A percentile compares a stretch with the other conserved stretches of the same genome.
These are phyloP conservation scores for Thuidium tamariscinum DNA, from an alignment of 225 moss, liverwort and hornwort species.

Conservation along the genomic window DNA sequence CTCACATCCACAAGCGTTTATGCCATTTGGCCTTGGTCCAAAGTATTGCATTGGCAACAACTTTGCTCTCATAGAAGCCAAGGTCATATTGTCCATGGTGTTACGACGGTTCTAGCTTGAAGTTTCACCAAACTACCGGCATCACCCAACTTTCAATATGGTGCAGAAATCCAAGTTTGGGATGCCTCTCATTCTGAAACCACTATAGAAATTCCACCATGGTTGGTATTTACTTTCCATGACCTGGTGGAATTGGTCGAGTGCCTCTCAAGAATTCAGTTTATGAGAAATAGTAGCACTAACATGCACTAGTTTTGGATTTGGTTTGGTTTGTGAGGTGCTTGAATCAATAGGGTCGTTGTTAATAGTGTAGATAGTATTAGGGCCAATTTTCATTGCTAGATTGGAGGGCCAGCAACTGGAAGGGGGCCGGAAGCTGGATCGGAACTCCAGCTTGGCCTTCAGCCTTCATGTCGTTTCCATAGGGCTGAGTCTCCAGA, in stretches of 20 bases:
- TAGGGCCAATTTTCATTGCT: neutral
- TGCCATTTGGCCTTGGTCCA: neutral
- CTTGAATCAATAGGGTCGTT: neutral
- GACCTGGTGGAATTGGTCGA: neutral
- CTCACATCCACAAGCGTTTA: neutral
- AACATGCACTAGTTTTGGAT: neutral
- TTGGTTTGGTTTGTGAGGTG: neutral
- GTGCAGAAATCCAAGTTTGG: neutral
- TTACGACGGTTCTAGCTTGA: neutral
- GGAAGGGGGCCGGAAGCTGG: accelerated
- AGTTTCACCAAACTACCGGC: neutral
- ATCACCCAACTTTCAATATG: neutral
- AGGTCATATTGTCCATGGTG: neutral
- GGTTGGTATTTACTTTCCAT: neutral
- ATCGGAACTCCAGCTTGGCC: accelerated
- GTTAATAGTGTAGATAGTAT: neutral
- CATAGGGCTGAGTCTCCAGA: neutral
- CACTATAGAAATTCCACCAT: neutral
- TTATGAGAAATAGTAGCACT: neutral
- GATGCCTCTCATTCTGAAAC: neutral
- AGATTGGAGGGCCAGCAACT: neutral
- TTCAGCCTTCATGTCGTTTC: neutral
- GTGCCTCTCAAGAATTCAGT: neutral
- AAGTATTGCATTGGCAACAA: neutral
- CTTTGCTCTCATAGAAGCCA: neutral